Conservation (phyloP, 108 stramenopile genomes). For the Stephanodiscus minutulus region DNA sequence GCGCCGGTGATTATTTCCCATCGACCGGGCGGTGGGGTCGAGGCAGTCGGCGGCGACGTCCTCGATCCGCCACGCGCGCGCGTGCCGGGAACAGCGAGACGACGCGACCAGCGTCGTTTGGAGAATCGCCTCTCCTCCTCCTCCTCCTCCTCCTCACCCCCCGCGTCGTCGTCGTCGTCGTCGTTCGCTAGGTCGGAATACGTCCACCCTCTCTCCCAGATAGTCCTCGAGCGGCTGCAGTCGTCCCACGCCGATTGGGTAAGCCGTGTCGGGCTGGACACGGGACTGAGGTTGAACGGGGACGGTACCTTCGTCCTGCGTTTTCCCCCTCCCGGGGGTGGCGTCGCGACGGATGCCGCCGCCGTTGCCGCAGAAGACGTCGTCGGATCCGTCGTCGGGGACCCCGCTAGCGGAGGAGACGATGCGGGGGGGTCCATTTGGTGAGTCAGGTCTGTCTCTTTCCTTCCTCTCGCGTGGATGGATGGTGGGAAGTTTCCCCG, state of each 20-base stretch:
- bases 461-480: not conserved
- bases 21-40: too few species aligned
- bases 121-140: not conserved
- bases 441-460: conserved; percentile 12
- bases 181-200: conserved; percentile 47
- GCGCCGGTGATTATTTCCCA: too few species aligned
- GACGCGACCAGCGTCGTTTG: not conserved
- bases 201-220: conserved; percentile 81
- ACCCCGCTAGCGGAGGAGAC: too few species aligned
- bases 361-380: too few species aligned
- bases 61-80: too few species aligned
- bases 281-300: conserved; percentile 55
- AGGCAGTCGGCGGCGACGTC: not conserved
- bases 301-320: conserved; percentile 76
- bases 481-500: not conserved
- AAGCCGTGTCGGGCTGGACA: conserved; percentile 51
- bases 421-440: conserved; percentile 30
- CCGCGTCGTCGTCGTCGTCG: not conserved
- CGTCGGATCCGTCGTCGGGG: too few species aligned
- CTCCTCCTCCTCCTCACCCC: not conserved
- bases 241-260: conserved; percentile 57
- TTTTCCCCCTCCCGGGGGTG: conserved; percentile 31
- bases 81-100: not conserved
- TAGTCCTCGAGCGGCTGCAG: conserved; percentile 80
- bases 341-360: conserved; percentile 1